These are phyloP conservation scores for Mortierella sp. DNA, from an alignment of 371 early-diverging fungal genomes.

Conservation along the genomic window DNA sequence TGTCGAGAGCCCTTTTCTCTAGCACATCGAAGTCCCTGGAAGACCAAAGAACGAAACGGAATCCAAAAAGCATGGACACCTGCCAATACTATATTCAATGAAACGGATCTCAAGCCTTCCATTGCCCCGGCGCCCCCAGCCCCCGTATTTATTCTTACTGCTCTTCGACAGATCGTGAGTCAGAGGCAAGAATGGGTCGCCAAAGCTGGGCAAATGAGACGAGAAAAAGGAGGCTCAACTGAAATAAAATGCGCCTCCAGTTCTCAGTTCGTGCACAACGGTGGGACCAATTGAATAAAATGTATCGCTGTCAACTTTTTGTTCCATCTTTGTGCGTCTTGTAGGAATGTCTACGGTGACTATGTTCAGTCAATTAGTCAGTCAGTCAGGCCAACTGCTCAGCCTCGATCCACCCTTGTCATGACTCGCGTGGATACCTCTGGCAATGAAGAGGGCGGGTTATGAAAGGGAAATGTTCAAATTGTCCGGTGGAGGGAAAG, in stretches of 20 bases:
- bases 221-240: not conserved
- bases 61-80: not conserved
- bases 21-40: constrained; percentile 1
- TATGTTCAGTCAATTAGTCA: no score
- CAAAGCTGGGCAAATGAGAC: not conserved
- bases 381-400: no score
- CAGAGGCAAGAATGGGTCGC: not conserved
- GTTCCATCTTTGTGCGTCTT: no score
- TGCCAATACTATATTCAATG: no score
- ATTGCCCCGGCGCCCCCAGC: not conserved
- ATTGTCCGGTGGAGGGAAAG: not conserved
- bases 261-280: not conserved
- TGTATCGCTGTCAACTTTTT: not conserved
- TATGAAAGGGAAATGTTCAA: not conserved
- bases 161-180: not conserved
- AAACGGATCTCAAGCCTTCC: no score
- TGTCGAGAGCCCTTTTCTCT: not conserved
- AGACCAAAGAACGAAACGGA: not conserved
- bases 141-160: not conserved
- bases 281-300: not conserved
- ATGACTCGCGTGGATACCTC: no score
- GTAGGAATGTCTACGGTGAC: no score
- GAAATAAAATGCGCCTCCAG: not conserved
- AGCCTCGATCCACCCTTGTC: no score
- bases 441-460: not conserved